Evolutionary conservation across 148 eudicot genomes (phyloP), one percentile per base, ranked within the genome.

Genomic region (Amaranthus palmeri): DNA sequence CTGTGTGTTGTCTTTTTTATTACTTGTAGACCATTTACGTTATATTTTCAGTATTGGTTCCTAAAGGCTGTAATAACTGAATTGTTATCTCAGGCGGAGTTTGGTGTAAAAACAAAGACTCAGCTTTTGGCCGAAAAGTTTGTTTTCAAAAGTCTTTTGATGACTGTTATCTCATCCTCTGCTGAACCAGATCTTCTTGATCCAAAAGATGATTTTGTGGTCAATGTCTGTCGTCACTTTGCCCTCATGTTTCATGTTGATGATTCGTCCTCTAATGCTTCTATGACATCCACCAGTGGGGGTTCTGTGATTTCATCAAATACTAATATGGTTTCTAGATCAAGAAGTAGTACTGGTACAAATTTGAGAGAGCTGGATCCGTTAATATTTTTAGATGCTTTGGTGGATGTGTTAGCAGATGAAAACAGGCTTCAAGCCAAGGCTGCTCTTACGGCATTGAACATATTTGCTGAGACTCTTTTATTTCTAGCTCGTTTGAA

Each of bases 121-220:
- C 98, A 95, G 84, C 96, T 95, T 68, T 83, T 89, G 96, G 98
- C 98, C 50, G 98, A 95, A 81, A 95, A 88, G 76, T 86, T 92
- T 65, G 97, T 91, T 66, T 95, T 95, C 76, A 95, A 95, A 81
- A 85, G 89, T 80, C 93, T 95, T 40, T 81, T 95, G 80, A 86
- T 86, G 93, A 95, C 97, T 45, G 82, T 95, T 64, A 86, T 95
- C 80, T 88, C 97, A 67, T 85, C 98, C 55, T 85, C 90, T 84
- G 96, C 90, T 46, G 98, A 95, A 75, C 80, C 89, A 76, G 97
- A 88, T 65, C 79, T 95, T 76, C 77, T 55, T 46, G 93, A 88
- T 68, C 76, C 90, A 49, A 83, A 77, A 62, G 97, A 95, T 81
- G 97, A 95, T 79, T 95, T 81, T 78, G 74, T 95, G 44, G 79